Conservation (phyloP, 192 early-diverging fungal species). For the Jimgerdemannia lactiflua region DNA sequence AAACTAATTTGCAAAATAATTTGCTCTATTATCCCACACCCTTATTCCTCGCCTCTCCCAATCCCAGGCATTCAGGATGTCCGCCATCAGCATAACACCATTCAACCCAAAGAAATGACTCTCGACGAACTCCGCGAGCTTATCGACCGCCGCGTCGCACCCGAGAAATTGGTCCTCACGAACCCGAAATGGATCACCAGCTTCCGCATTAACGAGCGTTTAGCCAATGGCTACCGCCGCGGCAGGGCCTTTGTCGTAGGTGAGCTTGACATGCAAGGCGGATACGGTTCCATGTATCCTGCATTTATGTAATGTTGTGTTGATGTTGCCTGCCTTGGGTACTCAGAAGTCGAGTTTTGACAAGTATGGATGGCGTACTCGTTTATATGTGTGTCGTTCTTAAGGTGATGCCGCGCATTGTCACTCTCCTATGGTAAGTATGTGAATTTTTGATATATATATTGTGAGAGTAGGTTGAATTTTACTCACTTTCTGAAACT, state of each 20-base stretch:
- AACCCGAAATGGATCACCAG: constrained; percentile 17
- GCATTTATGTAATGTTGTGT: too few relatives aligned
- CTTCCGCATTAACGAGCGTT: constrained; percentile 32
- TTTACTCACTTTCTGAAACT: neutral
- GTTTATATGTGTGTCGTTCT: too few relatives aligned
- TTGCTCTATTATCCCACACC: too few relatives aligned
- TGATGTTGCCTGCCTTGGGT: too few relatives aligned
- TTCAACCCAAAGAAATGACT: neutral
- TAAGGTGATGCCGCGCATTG: constrained; percentile 33
- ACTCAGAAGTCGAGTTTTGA: too few relatives aligned
- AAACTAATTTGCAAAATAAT: too few relatives aligned
- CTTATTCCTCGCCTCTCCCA: too few relatives aligned
- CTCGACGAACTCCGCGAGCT: constrained; percentile 10
- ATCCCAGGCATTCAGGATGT: neutral
- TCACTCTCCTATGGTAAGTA: constrained; percentile 26
- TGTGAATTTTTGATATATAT: neutral
- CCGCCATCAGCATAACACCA: neutral
- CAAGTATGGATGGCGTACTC: too few relatives aligned
- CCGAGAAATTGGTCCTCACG: constrained; percentile 1
- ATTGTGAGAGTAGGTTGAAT: neutral
- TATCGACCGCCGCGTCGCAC: neutral
- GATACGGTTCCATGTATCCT: too few relatives aligned
- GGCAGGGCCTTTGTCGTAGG: constrained; percentile 25
- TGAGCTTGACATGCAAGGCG: neutral
- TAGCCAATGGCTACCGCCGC: constrained; percentile 27